phyloP scores from a whole-genome alignment of 2,329 filamentous ascomycete species.

The Cylindrodendrum hubeiense region DNA sequence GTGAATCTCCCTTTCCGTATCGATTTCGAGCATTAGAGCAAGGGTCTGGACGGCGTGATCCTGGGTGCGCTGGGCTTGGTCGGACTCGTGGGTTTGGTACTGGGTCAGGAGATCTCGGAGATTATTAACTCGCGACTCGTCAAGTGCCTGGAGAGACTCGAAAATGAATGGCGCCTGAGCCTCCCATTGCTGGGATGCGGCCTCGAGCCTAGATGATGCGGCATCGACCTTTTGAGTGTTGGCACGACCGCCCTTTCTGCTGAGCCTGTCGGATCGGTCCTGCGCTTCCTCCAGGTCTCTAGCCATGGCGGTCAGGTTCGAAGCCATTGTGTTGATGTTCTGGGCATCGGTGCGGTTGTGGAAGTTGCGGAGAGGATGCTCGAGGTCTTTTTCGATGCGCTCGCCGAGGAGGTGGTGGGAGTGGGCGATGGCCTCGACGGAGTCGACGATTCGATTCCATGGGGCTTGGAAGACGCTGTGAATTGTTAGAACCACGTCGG shows the following conservation, averaged over 20 bases:
- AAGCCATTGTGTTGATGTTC: constrained; percentile 83
- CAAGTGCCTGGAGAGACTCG: constrained; percentile 89
- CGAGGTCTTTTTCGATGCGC: constrained; percentile 90
- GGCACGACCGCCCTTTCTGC: constrained; percentile 81
- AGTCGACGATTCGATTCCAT: constrained; percentile 88
- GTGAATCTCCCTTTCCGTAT: constrained; percentile 88
- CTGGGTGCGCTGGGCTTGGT: constrained; percentile 83
- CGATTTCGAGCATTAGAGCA: constrained; percentile 85
- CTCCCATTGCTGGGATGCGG: constrained; percentile 88
- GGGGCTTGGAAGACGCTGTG: constrained; percentile 87
- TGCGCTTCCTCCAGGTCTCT: constrained; percentile 88
- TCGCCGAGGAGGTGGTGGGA: constrained; percentile 85
- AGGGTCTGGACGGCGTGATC: constrained; percentile 83
- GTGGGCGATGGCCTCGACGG: constrained; percentile 83
- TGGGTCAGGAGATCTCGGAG: constrained; percentile 92
- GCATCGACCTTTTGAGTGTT: constrained; percentile 82
- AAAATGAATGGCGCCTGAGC: constrained; percentile 95
- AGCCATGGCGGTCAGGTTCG: constrained; percentile 83
- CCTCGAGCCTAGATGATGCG: constrained; percentile 79
- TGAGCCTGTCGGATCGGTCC: constrained; percentile 87
- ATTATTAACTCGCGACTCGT: constrained; percentile 90
- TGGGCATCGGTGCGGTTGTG: constrained; percentile 80
- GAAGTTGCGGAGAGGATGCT: constrained; percentile 84
- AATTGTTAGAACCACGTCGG: constrained; percentile 24
- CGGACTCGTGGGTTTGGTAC: constrained; percentile 91